Conservation (phyloP, 148 eudicot genomes). For the Vaccinium vitisidaea region DNA sequence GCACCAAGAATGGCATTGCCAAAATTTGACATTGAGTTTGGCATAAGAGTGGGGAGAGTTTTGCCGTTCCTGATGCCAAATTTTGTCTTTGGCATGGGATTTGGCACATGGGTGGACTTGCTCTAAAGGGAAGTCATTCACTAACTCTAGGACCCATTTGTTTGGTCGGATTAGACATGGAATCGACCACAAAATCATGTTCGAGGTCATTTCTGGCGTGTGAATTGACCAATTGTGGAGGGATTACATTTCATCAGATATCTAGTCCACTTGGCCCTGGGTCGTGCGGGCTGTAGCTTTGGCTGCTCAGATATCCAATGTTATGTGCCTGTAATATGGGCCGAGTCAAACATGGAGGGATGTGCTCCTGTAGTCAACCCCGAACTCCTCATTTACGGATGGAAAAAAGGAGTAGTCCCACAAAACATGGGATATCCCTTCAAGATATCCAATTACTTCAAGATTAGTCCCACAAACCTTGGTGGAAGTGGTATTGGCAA, state of each 20-base stretch:
- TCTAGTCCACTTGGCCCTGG: background rate
- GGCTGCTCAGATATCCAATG: background rate
- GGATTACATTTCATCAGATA: background rate
- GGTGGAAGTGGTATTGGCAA: background rate
- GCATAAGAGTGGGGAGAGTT: too few species aligned
- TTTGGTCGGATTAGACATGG: background rate
- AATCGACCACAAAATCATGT: background rate
- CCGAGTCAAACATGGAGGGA: background rate
- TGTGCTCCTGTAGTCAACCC: background rate
- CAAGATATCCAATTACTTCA: too few species aligned
- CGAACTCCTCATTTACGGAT: background rate
- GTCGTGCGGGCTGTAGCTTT: background rate
- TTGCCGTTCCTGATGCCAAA: too few species aligned
- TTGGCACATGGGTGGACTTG: too few species aligned
- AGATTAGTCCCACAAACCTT: too few species aligned
- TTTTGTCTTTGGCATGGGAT: too few species aligned
- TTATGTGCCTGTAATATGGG: background rate
- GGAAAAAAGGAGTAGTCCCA: background rate
- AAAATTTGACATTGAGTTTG: too few species aligned
- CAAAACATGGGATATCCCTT: constrained; percentile 1
- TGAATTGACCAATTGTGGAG: background rate
- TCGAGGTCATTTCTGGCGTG: background rate
- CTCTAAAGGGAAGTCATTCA: background rate
- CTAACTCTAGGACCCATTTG: background rate
- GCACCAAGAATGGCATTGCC: too few species aligned